These are phyloP conservation scores for Penicillium sp. DNA, from an alignment of 2,329 filamentous ascomycete species.

Conservation along the genomic window DNA sequence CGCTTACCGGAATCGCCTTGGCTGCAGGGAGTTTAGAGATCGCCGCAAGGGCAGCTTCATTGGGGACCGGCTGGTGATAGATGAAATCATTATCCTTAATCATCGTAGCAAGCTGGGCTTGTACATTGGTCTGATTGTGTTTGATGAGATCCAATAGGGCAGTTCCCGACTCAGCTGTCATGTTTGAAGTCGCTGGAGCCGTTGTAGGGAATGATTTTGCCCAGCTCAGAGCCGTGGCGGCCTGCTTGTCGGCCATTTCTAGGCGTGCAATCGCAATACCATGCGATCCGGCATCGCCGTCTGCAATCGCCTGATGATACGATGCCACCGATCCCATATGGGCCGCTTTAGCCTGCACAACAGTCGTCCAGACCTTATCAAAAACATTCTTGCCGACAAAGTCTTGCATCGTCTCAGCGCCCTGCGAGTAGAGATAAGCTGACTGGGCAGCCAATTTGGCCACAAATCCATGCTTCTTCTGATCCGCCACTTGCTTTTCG, in stretches of 20 bases:
- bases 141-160: conserved; percentile 80
- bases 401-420: conserved; percentile 85
- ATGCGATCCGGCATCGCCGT: conserved; percentile 85
- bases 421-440: conserved; percentile 82
- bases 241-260: conserved; percentile 75
- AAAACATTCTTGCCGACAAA: conserved; percentile 90
- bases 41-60: conserved; percentile 75
- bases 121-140: conserved; percentile 75
- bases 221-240: conserved; percentile 74
- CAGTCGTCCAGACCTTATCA: conserved; percentile 86
- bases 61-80: conserved; percentile 89
- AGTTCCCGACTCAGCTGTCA: conserved; percentile 75
- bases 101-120: conserved; percentile 75
- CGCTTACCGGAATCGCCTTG: conserved; percentile 95
- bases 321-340: conserved; percentile 85
- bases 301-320: conserved; percentile 89
- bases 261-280: conserved; percentile 82
- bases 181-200: conserved; percentile 77
- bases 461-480: conserved; percentile 87
- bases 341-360: conserved; percentile 72
- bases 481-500: conserved; percentile 90
- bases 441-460: conserved; percentile 94
- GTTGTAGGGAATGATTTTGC: conserved; percentile 80
- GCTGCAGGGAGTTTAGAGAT: conserved; percentile 92
- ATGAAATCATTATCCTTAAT: conserved; percentile 97